These are phyloP conservation scores for Mycocentrospora acerina DNA, from an alignment of 2,329 filamentous ascomycete genomes.

Conservation along the genomic window DNA sequence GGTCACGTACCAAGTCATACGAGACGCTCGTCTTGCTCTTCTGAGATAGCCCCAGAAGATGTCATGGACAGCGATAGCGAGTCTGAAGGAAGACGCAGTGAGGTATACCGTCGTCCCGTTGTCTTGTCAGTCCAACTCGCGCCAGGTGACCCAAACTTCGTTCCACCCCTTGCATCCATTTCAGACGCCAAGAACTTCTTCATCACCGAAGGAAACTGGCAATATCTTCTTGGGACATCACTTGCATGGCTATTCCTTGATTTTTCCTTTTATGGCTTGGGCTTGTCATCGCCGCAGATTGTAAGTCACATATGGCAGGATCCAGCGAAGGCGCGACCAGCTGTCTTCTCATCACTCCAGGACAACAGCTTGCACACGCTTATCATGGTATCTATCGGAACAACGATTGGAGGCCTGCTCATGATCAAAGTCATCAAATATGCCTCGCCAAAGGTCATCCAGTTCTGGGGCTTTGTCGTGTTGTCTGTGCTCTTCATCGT, in stretches of 20 bases:
- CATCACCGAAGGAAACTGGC: constrained; percentile 39
- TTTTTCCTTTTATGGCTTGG: constrained; percentile 41
- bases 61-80: constrained; percentile 30
- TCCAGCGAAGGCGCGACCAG: constrained; percentile 9
- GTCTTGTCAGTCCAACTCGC: constrained; percentile 10
- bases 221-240: constrained; percentile 40
- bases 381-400: constrained; percentile 39
- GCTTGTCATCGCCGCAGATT: constrained; percentile 39
- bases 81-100: constrained; percentile 17
- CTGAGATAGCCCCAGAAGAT: constrained; percentile 30
- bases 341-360: constrained; percentile 26
- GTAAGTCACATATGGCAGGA: constrained; percentile 37
- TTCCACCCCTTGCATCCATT: constrained; percentile 40
- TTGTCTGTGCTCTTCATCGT: constrained; percentile 36
- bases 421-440: constrained; percentile 41
- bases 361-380: constrained; percentile 35
- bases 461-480: constrained; percentile 37
- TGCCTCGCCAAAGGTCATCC: constrained; percentile 34
- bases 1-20: not conserved
- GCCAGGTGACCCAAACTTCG: constrained; percentile 49
- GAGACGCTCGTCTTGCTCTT: constrained; percentile 21
- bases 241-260: constrained; percentile 40
- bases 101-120: constrained; percentile 6
- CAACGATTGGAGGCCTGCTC: constrained; percentile 28
- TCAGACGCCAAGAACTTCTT: constrained; percentile 37